These are phyloP conservation scores for Skeletonema marinoi DNA, from an alignment of 108 stramenopile species.

Conservation along the genomic window DNA sequence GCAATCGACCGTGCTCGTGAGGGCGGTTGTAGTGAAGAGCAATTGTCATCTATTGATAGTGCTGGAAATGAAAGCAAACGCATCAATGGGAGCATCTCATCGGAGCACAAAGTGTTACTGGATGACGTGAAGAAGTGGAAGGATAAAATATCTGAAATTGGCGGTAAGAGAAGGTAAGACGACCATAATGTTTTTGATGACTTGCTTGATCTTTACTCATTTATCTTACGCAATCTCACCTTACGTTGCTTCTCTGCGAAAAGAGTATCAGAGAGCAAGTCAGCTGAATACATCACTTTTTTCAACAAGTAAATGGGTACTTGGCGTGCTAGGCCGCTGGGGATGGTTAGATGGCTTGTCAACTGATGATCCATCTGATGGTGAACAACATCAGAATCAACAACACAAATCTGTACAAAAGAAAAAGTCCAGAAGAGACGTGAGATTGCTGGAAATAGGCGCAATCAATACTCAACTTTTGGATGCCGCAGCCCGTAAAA, in stretches of 20 bases:
- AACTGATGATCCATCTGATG: neutral
- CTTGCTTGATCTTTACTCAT: neutral
- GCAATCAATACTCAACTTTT: slow-evolving; percentile 93
- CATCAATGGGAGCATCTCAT: neutral
- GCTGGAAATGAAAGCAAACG: slow-evolving; percentile 20
- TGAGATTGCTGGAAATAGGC: slow-evolving; percentile 90
- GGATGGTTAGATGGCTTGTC: slow-evolving; percentile 80
- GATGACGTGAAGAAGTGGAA: slow-evolving; percentile 52
- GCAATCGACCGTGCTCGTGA: slow-evolving; percentile 45
- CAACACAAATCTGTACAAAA: slow-evolving; percentile 11
- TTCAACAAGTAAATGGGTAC: slow-evolving; percentile 88
- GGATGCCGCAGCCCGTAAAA: slow-evolving; percentile 65
- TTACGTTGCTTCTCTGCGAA: neutral
- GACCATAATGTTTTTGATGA: neutral
- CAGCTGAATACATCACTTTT: slow-evolving; percentile 83
- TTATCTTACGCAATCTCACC: too few relatives aligned
- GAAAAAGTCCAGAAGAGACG: slow-evolving; percentile 47
- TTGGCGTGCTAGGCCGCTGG: slow-evolving; percentile 65
- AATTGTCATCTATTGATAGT: slow-evolving; percentile 2
- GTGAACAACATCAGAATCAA: neutral
- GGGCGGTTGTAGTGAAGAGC: slow-evolving; percentile 3
- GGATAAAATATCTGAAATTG: slow-evolving; percentile 61
- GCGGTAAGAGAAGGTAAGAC: slow-evolving; percentile 48
- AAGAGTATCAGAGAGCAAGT: slow-evolving; percentile 84
- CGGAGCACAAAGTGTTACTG: slow-evolving; percentile 5